Conservation (phyloP, 2,329 filamentous ascomycete genomes). For the Curvularia sp. region DNA sequence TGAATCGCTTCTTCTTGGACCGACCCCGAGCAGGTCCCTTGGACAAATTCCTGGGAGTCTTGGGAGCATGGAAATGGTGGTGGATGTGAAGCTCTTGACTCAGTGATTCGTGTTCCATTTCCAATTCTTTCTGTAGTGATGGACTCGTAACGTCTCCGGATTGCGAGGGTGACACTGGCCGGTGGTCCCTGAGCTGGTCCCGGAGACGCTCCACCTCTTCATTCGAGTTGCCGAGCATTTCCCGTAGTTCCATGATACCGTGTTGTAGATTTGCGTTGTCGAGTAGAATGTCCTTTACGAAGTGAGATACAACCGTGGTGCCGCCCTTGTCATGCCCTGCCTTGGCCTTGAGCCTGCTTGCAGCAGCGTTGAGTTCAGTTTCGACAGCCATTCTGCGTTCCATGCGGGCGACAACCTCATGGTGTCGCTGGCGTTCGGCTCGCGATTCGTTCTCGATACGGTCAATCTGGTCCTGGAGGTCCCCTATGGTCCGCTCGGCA, state of each 20-base stretch:
- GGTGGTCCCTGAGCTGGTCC: slow-evolving; percentile 80
- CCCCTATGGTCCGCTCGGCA: slow-evolving; percentile 78
- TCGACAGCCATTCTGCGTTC: slow-evolving; percentile 84
- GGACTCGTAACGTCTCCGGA: slow-evolving; percentile 40
- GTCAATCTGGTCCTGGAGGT: slow-evolving; percentile 87
- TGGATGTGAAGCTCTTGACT: slow-evolving; percentile 81
- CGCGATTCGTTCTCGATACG: slow-evolving; percentile 83
- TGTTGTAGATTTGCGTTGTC: slow-evolving; percentile 95
- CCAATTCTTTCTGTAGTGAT: slow-evolving; percentile 76
- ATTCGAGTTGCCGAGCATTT: slow-evolving; percentile 89
- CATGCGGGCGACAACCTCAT: slow-evolving; percentile 81
- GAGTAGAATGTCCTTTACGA: slow-evolving; percentile 92
- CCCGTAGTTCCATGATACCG: slow-evolving; percentile 87
- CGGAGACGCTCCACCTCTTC: slow-evolving; percentile 89
- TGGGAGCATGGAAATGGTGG: slow-evolving; percentile 80
- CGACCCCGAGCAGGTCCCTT: slow-evolving; percentile 59
- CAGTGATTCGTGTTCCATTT: slow-evolving; percentile 42
- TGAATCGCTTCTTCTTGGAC: slow-evolving; percentile 73
- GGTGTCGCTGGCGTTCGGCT: slow-evolving; percentile 81
- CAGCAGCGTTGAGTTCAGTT: slow-evolving; percentile 78
- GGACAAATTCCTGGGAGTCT: slow-evolving; percentile 52
- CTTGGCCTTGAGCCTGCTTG: slow-evolving; percentile 77
- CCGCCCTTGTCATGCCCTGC: slow-evolving; percentile 65
- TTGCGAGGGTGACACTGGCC: slow-evolving; percentile 62
- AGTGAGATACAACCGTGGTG: slow-evolving; percentile 84